Conservation (phyloP, 768 basidiomycete genomes). For the Mycena chlorophos region DNA sequence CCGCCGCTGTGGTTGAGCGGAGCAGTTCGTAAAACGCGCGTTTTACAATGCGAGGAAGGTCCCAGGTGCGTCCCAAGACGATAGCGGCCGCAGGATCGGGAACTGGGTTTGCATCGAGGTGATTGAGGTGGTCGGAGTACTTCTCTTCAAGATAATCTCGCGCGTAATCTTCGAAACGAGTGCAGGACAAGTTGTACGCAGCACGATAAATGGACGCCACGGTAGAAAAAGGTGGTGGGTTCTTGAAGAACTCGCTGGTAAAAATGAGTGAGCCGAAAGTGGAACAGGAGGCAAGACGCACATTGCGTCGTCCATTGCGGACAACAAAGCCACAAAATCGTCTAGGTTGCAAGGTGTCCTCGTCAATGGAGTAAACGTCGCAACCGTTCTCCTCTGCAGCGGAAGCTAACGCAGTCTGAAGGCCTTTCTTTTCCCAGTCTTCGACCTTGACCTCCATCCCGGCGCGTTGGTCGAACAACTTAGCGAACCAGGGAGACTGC, state of each 20-base stretch:
- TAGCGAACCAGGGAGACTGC: slow-evolving; percentile 27
- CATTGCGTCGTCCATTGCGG: slow-evolving; percentile 24
- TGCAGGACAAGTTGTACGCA: slow-evolving; percentile 32
- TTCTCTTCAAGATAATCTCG: slow-evolving; percentile 25
- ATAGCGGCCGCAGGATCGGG: slow-evolving; percentile 33
- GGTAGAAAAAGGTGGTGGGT: slow-evolving; percentile 27
- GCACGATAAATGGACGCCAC: slow-evolving; percentile 36
- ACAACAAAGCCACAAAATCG: slow-evolving; percentile 23
- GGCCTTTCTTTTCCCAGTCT: neutral
- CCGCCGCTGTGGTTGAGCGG: slow-evolving; percentile 3
- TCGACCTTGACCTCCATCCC: slow-evolving; percentile 6
- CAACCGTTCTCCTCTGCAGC: slow-evolving; percentile 7
- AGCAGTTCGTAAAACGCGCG: slow-evolving; percentile 43
- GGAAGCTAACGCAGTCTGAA: neutral
- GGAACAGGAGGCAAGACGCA: slow-evolving; percentile 1
- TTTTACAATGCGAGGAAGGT: slow-evolving; percentile 32
- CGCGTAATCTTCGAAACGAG: slow-evolving; percentile 28
- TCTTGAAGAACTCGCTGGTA: slow-evolving; percentile 23
- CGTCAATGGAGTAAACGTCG: slow-evolving; percentile 6
- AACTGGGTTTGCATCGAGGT: slow-evolving; percentile 12
- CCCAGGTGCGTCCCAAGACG: slow-evolving; percentile 30
- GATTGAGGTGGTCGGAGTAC: slow-evolving; percentile 30
- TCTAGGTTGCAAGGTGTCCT: neutral
- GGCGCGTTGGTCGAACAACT: slow-evolving; percentile 20
- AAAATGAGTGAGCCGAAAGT: neutral